A percentile compares a stretch with the other conserved stretches of the same genome.
These are phyloP conservation scores for Avena insularis DNA, from an alignment of 176 grass and related monocot genomes.

Conservation along the genomic window DNA sequence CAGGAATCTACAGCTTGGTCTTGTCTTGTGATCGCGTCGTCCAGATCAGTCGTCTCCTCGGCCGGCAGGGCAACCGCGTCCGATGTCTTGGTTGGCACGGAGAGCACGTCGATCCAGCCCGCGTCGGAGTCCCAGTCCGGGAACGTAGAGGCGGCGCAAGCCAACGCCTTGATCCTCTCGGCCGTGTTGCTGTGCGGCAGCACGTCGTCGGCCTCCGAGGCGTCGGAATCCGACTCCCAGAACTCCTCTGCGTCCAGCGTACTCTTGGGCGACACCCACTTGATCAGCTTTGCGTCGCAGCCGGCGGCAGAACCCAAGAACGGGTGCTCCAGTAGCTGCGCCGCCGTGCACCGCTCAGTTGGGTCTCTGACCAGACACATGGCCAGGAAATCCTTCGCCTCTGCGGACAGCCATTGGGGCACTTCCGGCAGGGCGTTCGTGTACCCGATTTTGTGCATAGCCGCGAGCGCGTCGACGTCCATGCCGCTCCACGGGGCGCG, in stretches of 20 bases:
- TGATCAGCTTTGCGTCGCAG: background rate
- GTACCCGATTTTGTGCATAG: conserved; percentile 52
- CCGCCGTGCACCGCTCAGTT: conserved; percentile 53
- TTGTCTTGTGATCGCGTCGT: background rate
- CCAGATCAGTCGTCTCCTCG: background rate
- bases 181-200: background rate
- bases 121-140: background rate
- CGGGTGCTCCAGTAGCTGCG: conserved; percentile 57
- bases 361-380: conserved; percentile 40
- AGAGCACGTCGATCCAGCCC: background rate
- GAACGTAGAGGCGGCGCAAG: background rate
- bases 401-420: conserved; percentile 48
- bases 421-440: conserved; percentile 35
- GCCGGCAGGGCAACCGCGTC: background rate
- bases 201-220: background rate
- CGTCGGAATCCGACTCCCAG: background rate
- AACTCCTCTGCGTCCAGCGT: background rate
- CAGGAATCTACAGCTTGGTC: background rate
- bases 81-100: background rate
- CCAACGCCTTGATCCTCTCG: background rate
- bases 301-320: conserved; percentile 34
- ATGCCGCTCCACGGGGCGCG: conserved; percentile 34
- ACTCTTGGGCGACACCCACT: background rate
- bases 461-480: conserved; percentile 24
- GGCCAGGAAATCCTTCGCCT: conserved; percentile 61